Base-by-base conservation (phyloP, 805 yeast species). In the Candida endomychidarum region DNA sequence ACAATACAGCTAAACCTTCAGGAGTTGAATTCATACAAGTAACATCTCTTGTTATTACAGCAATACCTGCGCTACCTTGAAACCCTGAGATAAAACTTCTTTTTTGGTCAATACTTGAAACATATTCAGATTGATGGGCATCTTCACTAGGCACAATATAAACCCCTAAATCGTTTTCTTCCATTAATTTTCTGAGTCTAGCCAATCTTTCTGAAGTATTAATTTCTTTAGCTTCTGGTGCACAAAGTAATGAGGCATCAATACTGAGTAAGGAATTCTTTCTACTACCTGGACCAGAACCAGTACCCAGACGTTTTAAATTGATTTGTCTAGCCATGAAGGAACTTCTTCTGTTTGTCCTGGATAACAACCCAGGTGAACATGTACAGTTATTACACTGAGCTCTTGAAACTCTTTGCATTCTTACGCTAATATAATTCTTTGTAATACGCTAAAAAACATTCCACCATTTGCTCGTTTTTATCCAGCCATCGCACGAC, bases 331-430 rank as follows among this genome's bases (percentile, higher is more conserved):
- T 72, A 43, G 78, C 77, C 42, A 75, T 67, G 20, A 74, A 56
- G 0, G 84, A 72, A 14, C 84, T 72, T 50, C 86, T 68, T 51
- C 82, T 72, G 53, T 77, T 78, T 45, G 72, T 76, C 53, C 95
- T 72, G 21, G 88, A 80, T 34, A 86, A 61, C 31, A 86, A 65
- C 3, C 95, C 95, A 4, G 93, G 93, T 0, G 91, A 83, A 57
- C 95, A 86, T 2, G 88, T 83, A 65, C 95, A 86, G 63, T 85
- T 80, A 34, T 75, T 70, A 57, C 93, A 86, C 52, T 66, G 71
- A 10, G 65, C 70, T 51, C 75, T 60, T 10, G 61, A 47, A 6
- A 66, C 62, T 53, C 64, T 63, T 34, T 57, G 23, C 40, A 40
- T 39, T 5, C 4, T 24, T 23, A 15, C 23, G 7, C n/a, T 8